Conservation (phyloP, 495 filamentous ascomycete genomes). For the Aspergillus olivimuriae region DNA sequence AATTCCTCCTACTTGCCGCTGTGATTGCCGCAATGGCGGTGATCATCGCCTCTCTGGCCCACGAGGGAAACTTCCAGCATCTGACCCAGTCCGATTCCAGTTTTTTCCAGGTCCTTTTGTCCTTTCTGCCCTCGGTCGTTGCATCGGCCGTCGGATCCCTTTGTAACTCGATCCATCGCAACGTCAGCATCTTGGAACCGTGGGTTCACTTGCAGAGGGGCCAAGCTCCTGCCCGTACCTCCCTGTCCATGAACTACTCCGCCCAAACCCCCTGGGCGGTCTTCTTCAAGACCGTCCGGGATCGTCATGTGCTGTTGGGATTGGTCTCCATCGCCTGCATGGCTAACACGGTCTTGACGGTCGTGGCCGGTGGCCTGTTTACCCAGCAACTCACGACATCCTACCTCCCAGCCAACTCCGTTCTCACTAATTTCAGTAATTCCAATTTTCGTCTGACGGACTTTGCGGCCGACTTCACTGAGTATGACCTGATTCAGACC, state of each 20-base stretch:
- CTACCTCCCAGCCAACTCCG: slow-evolving; percentile 15
- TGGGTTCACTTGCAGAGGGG: slow-evolving; percentile 41
- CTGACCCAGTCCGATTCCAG: slow-evolving; percentile 33
- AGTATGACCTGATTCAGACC: slow-evolving; percentile 37
- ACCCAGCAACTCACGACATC: slow-evolving; percentile 30
- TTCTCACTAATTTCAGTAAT: slow-evolving; percentile 30
- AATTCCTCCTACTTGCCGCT: slow-evolving; percentile 29
- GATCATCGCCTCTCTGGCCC: slow-evolving; percentile 24
- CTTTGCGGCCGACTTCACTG: slow-evolving; percentile 34
- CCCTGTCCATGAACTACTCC: slow-evolving; percentile 34
- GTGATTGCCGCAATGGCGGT: slow-evolving; percentile 33
- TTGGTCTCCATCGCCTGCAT: slow-evolving; percentile 32
- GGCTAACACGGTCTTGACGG: slow-evolving; percentile 28
- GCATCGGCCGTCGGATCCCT: slow-evolving; percentile 31
- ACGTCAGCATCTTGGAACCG: slow-evolving; percentile 36
- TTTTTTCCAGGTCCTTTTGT: slow-evolving; percentile 30
- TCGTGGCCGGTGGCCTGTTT: slow-evolving; percentile 34
- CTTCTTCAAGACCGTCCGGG: slow-evolving; percentile 26
- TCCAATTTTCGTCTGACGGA: slow-evolving; percentile 27
- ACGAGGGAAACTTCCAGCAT: slow-evolving; percentile 29
- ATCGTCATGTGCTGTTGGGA: slow-evolving; percentile 25
- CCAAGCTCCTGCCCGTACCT: slow-evolving; percentile 22
- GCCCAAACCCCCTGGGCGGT: slow-evolving; percentile 32
- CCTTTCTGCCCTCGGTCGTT: slow-evolving; percentile 33
- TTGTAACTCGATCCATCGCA: slow-evolving; percentile 36